Conservation (phyloP, 2,329 filamentous ascomycete genomes). For the Fusarium camptoceras region DNA sequence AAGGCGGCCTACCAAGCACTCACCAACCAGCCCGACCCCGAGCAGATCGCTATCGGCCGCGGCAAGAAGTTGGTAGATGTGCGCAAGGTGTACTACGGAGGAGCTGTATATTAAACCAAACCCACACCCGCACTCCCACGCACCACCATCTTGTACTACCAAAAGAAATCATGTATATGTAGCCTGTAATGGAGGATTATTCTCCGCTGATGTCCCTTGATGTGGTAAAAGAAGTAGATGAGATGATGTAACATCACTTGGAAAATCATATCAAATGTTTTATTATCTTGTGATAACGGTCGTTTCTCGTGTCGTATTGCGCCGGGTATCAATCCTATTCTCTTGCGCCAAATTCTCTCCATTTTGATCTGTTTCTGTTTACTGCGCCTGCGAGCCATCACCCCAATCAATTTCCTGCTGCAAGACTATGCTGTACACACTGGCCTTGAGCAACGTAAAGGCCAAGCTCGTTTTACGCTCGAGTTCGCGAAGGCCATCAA, state of each 20-base stretch:
- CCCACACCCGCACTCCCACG: constrained; percentile 1
- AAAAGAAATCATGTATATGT: constrained; percentile 41
- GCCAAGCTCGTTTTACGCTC: constrained; percentile 96
- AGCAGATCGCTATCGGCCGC: constrained; percentile 87
- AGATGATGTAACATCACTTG: constrained; percentile 30
- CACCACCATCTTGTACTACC: constrained; percentile 40
- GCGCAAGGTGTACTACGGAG: constrained; percentile 96
- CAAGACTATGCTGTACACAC: constrained; percentile 97
- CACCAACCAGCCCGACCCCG: constrained; percentile 84
- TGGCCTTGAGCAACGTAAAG: constrained; percentile 96
- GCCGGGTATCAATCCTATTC: constrained; percentile 38
- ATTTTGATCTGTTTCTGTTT: constrained; percentile 1
- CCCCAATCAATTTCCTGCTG: constrained; percentile 94
- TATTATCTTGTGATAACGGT: constrained; percentile 21
- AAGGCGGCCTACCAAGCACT: constrained; percentile 90
- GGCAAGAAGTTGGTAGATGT: constrained; percentile 97
- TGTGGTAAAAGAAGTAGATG: constrained; percentile 19
- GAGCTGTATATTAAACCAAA: constrained; percentile 68
- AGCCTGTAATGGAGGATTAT: constrained; percentile 40
- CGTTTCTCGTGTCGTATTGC: constrained; percentile 30
- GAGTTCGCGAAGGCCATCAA: constrained; percentile 86
- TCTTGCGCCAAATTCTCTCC: not conserved
- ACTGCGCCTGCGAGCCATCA: constrained; percentile 57
- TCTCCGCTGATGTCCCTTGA: constrained; percentile 18
- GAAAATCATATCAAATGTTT: constrained; percentile 22